Evolutionary conservation across 371 early-diverging fungal genomes (phyloP).

Genomic region (Hamiltosporidium tvaerminnensis): DNA sequence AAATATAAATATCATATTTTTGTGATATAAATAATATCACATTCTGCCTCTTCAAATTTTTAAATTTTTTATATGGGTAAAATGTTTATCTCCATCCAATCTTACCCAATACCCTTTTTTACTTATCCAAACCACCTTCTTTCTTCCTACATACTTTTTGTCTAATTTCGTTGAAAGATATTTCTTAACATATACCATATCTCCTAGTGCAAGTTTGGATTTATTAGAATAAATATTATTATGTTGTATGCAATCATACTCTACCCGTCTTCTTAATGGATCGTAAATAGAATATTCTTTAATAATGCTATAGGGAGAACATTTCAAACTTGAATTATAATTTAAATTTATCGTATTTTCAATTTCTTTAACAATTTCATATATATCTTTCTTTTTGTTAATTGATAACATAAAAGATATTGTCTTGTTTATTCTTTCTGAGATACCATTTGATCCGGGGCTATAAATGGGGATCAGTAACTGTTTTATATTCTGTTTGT

Average conservation of each 20-base stretch:
- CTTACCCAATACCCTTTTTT: background rate
- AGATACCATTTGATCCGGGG: conserved; percentile 7
- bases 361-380: background rate
- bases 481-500: conserved; percentile 10
- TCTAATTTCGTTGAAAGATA: background rate
- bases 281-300: background rate
- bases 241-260: background rate
- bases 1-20: too few species aligned
- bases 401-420: background rate
- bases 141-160: background rate
- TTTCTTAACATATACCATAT: background rate
- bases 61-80: too few species aligned
- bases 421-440: conserved; percentile 9
- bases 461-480: background rate
- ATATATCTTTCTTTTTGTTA: background rate
- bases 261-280: background rate
- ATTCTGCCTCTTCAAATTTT: too few species aligned
- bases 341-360: background rate
- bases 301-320: background rate
- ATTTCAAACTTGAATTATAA: background rate
- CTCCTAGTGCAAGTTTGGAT: background rate
- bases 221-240: background rate
- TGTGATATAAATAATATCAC: too few species aligned
- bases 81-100: background rate
- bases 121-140: background rate